Evolutionary conservation across 2,329 filamentous ascomycete species (phyloP).

Genomic region (Venturiaceae sp.): DNA sequence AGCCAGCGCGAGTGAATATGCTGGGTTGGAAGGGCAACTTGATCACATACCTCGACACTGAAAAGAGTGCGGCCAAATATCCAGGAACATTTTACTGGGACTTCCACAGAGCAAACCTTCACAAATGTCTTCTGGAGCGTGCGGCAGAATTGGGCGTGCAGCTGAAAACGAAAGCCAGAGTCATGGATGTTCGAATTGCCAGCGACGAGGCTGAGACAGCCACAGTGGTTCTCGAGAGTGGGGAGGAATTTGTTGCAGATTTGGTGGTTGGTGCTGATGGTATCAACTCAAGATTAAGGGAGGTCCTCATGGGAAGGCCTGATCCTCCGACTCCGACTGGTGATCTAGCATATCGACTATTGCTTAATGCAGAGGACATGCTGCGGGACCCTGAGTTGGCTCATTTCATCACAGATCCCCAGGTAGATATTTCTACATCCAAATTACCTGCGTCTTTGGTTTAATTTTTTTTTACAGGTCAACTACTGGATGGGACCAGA

Average conservation of each 20-base stretch:
- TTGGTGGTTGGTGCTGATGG: slow-evolving; percentile 40
- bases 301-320: slow-evolving; percentile 32
- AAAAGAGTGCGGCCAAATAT: slow-evolving; percentile 14
- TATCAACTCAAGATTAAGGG: slow-evolving; percentile 34
- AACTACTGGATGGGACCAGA: slow-evolving; percentile 45
- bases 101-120: slow-evolving; percentile 45
- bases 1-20: slow-evolving; percentile 37
- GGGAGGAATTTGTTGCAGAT: slow-evolving; percentile 26
- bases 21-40: slow-evolving; percentile 43
- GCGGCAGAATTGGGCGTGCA: slow-evolving; percentile 38
- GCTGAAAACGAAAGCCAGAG: slow-evolving; percentile 33
- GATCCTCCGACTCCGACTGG: slow-evolving; percentile 41
- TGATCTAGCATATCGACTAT: slow-evolving; percentile 40
- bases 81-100: slow-evolving; percentile 39
- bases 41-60: slow-evolving; percentile 35
- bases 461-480: too few relatives aligned
- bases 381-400: slow-evolving; percentile 35
- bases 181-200: slow-evolving; percentile 31
- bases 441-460: too few relatives aligned
- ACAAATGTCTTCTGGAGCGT: slow-evolving; percentile 36
- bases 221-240: slow-evolving; percentile 30
- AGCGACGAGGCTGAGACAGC: slow-evolving; percentile 20
- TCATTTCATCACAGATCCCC: slow-evolving; percentile 34
- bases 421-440: too few relatives aligned
- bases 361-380: slow-evolving; percentile 37